phyloP scores from a whole-genome alignment of 441 rosid species.

The Adansonia gregorii region DNA sequence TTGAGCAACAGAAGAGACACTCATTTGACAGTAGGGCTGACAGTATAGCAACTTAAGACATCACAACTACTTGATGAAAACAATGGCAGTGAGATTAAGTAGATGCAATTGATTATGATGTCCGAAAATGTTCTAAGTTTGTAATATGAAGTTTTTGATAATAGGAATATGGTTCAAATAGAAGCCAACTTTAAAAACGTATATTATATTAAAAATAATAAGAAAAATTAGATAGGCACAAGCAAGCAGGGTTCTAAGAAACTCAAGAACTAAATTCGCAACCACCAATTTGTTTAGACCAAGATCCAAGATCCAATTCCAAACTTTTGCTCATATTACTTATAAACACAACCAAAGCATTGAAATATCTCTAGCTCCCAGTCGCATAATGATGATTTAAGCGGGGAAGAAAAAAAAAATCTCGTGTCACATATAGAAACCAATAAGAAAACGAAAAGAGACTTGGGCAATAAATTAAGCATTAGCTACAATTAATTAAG shows the following conservation, averaged over 20 bases:
- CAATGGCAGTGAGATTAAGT: not conserved
- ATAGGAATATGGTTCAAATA: conserved; percentile 8
- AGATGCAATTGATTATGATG: conserved; percentile 1
- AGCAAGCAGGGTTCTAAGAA: not conserved
- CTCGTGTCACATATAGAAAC: not conserved
- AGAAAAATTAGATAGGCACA: not conserved
- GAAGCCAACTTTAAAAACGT: not conserved
- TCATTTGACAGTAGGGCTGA: not conserved
- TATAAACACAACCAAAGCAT: not conserved
- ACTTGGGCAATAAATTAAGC: not conserved
- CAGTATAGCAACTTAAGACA: conserved; percentile 7
- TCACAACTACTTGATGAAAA: not conserved
- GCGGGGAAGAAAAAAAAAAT: not conserved
- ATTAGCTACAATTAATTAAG: not conserved
- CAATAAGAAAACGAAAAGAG: not conserved
- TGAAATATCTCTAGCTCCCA: not conserved
- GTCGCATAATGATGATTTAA: not conserved
- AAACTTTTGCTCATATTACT: not conserved
- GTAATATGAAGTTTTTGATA: not conserved
- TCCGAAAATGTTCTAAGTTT: not conserved
- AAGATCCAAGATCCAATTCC: not conserved
- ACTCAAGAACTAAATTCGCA: not conserved
- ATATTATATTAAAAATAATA: not conserved
- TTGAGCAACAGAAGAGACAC: not conserved
- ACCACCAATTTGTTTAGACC: not conserved